phyloP scores from a whole-genome alignment of 352 stramenopile genomes.

The Aphanomyces astaci region DNA sequence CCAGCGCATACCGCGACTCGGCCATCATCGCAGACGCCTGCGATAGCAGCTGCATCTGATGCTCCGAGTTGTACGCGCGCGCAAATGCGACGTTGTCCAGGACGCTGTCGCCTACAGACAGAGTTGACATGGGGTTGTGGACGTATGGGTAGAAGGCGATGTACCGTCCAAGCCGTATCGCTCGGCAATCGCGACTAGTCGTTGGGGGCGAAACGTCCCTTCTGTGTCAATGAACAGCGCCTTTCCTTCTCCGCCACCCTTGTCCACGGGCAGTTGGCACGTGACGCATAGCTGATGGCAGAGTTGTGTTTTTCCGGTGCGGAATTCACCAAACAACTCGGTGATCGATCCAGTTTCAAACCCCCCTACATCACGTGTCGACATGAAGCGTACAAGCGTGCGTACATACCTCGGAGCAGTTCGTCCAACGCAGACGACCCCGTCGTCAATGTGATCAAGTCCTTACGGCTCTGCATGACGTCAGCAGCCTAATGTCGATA shows the following conservation, averaged over 20 bases:
- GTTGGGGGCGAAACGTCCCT: slow-evolving; percentile 96
- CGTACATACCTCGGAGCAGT: slow-evolving; percentile 66
- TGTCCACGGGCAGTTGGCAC: slow-evolving; percentile 95
- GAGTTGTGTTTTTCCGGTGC: slow-evolving; percentile 98
- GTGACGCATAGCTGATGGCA: slow-evolving; percentile 99
- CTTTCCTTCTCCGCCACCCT: slow-evolving; percentile 96
- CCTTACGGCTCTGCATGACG: slow-evolving; percentile 80
- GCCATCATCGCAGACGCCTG: slow-evolving; percentile 98
- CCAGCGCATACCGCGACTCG: slow-evolving; percentile 91
- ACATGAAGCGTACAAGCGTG: not conserved
- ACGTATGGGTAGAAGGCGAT: not conserved
- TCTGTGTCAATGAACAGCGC: slow-evolving; percentile 99
- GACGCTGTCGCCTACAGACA: slow-evolving; percentile 82
- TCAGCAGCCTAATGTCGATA: slow-evolving; percentile 59
- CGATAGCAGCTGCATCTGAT: slow-evolving; percentile 97
- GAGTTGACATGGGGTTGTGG: not conserved
- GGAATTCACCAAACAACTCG: slow-evolving; percentile 98
- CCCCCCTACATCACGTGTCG: slow-evolving; percentile 73
- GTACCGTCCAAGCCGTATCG: slow-evolving; percentile 94
- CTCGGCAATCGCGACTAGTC: slow-evolving; percentile 96
- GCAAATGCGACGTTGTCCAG: slow-evolving; percentile 99
- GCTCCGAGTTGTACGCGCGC: slow-evolving; percentile 98
- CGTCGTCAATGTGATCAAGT: slow-evolving; percentile 93
- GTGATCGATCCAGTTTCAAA: slow-evolving; percentile 98
- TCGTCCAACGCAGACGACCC: slow-evolving; percentile 86